phyloP scores from a whole-genome alignment of 306 rosid species.

The Prunus campanulata region DNA sequence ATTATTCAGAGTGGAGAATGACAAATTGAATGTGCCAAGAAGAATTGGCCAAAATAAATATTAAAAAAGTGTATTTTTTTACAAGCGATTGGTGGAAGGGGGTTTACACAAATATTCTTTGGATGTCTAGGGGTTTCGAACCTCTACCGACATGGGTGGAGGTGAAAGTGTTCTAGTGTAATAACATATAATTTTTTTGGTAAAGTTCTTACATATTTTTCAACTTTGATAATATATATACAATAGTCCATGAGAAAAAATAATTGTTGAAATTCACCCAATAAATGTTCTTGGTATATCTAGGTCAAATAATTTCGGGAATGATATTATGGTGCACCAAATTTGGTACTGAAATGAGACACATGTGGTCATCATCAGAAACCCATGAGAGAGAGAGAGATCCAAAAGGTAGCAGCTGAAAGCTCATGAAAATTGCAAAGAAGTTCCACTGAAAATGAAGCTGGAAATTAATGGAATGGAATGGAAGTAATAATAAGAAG shows the following conservation, averaged over 20 bases:
- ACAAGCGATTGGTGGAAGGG: too few species aligned
- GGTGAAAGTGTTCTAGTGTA: too few species aligned
- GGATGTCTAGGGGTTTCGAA: too few species aligned
- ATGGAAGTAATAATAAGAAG: not conserved
- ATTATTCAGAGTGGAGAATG: not conserved
- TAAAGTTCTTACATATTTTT: not conserved
- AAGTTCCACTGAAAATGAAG: not conserved
- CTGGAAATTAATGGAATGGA: not conserved
- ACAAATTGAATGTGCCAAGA: not conserved
- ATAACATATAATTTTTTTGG: too few species aligned
- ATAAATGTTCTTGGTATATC: not conserved
- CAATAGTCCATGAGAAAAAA: not conserved
- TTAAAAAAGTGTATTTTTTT: too few species aligned
- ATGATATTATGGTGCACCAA: not conserved
- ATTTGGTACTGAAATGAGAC: not conserved
- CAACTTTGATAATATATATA: not conserved
- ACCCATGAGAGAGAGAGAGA: not conserved
- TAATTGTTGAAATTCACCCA: not conserved
- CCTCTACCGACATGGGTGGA: too few species aligned
- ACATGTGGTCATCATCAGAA: not conserved
- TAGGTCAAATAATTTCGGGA: not conserved
- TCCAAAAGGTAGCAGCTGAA: not conserved
- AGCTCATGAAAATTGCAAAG: conserved; percentile 1
- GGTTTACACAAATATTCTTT: too few species aligned
- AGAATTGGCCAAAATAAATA: not conserved